Percentiles rank a stretch among this genome's conserved stretches.
Evolutionary conservation across 2,329 filamentous ascomycete genomes (phyloP).

Genomic region (Scedosporium apiospermum): DNA sequence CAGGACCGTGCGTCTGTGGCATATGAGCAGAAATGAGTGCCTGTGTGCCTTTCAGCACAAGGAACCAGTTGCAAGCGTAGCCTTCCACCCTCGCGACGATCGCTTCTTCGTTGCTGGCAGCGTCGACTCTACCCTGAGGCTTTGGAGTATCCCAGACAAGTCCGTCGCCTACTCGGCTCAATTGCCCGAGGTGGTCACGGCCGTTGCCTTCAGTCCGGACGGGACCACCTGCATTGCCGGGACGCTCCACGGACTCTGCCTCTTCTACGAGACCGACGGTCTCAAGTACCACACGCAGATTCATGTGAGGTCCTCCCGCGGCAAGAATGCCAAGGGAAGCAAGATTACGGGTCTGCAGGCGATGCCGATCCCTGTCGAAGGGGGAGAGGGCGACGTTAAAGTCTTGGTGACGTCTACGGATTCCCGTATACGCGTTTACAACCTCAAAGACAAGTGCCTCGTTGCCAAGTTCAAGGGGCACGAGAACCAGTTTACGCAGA

Average conservation of each 20-base stretch:
- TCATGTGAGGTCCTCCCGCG: slow-evolving; percentile 84
- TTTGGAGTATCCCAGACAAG: slow-evolving; percentile 98
- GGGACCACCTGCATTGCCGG: slow-evolving; percentile 85
- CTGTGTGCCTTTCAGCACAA: slow-evolving; percentile 90
- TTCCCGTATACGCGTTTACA: slow-evolving; percentile 83
- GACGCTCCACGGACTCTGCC: slow-evolving; percentile 72
- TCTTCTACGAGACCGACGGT: slow-evolving; percentile 89
- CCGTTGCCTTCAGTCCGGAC: slow-evolving; percentile 87
- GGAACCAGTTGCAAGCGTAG: slow-evolving; percentile 89
- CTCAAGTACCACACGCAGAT: slow-evolving; percentile 77
- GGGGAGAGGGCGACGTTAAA: slow-evolving; percentile 58
- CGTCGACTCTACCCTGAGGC: slow-evolving; percentile 72
- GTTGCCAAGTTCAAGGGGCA: slow-evolving; percentile 89
- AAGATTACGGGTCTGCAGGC: slow-evolving; percentile 95
- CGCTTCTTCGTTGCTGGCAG: slow-evolving; percentile 94
- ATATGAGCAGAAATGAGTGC: slow-evolving; percentile 75
- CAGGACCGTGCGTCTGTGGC: slow-evolving; percentile 92
- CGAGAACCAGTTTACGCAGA: slow-evolving; percentile 83
- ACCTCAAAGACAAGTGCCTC: slow-evolving; percentile 71
- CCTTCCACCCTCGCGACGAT: slow-evolving; percentile 90
- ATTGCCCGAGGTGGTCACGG: slow-evolving; percentile 80
- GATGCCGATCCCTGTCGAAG: slow-evolving; percentile 40
- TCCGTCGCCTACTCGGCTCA: slow-evolving; percentile 74
- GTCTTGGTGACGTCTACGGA: slow-evolving; percentile 91
- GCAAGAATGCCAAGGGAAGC: slow-evolving; percentile 90